Conservation (phyloP, 1,139 yeast genomes). For the Debaryomycetaceae sp. region DNA sequence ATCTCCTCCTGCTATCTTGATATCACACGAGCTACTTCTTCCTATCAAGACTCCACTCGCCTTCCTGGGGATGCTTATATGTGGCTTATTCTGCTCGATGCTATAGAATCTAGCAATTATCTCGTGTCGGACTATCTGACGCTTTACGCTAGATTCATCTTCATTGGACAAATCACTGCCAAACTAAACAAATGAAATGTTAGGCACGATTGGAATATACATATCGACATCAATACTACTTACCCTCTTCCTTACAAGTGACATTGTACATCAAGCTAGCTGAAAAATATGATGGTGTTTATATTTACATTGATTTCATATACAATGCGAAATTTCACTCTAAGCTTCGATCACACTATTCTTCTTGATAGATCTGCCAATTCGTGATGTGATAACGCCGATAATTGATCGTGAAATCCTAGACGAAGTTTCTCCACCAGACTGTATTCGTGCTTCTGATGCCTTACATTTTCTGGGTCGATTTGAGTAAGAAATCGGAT, state of each 20-base stretch:
- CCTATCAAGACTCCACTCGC: slow-evolving; percentile 45
- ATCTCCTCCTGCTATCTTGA: slow-evolving; percentile 53
- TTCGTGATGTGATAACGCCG: slow-evolving; percentile 32
- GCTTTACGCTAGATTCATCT: slow-evolving; percentile 10
- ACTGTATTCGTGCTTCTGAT: slow-evolving; percentile 12
- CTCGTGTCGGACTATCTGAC: slow-evolving; percentile 18
- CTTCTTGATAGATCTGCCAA: slow-evolving; percentile 21
- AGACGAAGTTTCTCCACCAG: slow-evolving; percentile 19
- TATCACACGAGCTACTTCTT: slow-evolving; percentile 60
- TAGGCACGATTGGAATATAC: background rate
- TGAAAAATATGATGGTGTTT: background rate
- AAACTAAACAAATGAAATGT: background rate
- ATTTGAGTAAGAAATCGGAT: slow-evolving; percentile 37
- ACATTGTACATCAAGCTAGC: slow-evolving; percentile 17
- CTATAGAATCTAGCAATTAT: slow-evolving; percentile 32
- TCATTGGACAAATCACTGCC: slow-evolving; percentile 4
- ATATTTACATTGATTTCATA: slow-evolving; percentile 3
- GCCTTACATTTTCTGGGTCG: slow-evolving; percentile 18
- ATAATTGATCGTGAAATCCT: slow-evolving; percentile 19
- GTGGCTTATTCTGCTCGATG: slow-evolving; percentile 25
- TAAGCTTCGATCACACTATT: background rate
- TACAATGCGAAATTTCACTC: slow-evolving; percentile 1
- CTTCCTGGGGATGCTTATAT: slow-evolving; percentile 32
- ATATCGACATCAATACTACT: slow-evolving; percentile 11
- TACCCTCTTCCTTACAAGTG: slow-evolving; percentile 40